Percentiles rank a stretch among this genome's conserved stretches.
These are phyloP conservation scores for Pseudonitzschia delicatissima DNA, from an alignment of 108 stramenopile genomes.

Conservation along the genomic window DNA sequence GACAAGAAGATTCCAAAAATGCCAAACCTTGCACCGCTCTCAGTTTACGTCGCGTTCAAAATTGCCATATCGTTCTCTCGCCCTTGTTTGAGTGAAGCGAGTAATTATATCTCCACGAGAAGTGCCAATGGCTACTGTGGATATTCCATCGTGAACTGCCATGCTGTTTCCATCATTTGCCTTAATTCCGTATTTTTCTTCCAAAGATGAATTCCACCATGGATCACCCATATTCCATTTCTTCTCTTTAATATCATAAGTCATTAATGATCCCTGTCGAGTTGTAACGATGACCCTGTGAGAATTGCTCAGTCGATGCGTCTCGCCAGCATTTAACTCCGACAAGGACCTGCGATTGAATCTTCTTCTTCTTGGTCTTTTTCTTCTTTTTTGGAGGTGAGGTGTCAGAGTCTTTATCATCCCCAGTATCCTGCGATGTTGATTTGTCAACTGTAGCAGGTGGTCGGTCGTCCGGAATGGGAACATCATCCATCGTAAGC, in stretches of 20 bases:
- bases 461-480: slow-evolving; percentile 34
- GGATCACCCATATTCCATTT: slow-evolving; percentile 35
- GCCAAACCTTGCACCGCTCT: slow-evolving; percentile 48
- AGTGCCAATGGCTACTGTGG: slow-evolving; percentile 51
- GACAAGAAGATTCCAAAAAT: slow-evolving; percentile 39
- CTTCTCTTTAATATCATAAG: slow-evolving; percentile 26
- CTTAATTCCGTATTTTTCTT: slow-evolving; percentile 23
- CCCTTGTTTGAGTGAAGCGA: slow-evolving; percentile 9
- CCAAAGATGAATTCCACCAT: slow-evolving; percentile 40
- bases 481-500: background rate
- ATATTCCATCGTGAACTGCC: slow-evolving; percentile 26
- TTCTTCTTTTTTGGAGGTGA: slow-evolving; percentile 27
- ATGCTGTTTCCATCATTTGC: slow-evolving; percentile 56
- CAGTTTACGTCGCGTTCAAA: slow-evolving; percentile 20
- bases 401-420: background rate
- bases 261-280: slow-evolving; percentile 47
- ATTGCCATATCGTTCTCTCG: background rate
- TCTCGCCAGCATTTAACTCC: slow-evolving; percentile 53
- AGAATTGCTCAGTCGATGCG: background rate
- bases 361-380: slow-evolving; percentile 36
- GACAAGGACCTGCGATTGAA: slow-evolving; percentile 42
- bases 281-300: slow-evolving; percentile 48
- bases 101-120: slow-evolving; percentile 53
- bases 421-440: background rate
- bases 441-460: background rate